Base-by-base conservation (phyloP, 2,329 filamentous ascomycete genomes). In the Cytospora schulzeri region DNA sequence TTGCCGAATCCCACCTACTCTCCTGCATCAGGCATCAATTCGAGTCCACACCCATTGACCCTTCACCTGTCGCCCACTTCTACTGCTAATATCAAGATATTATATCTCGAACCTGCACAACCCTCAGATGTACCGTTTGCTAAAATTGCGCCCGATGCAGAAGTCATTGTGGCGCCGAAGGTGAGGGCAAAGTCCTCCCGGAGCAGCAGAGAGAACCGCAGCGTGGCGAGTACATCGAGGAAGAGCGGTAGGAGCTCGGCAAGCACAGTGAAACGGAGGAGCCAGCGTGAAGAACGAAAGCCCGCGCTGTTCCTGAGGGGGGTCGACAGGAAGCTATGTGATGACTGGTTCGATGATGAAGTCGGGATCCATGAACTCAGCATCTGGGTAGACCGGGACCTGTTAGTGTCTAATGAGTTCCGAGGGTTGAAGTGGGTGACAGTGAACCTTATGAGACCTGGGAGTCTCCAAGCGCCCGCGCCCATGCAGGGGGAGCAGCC, bases 101-200 rank as follows among this genome's bases (percentile, higher is more conserved):
- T 92, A 8, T 93, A 92, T 1, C 81, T 99, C n/a, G 87, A 90
- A 1, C 95, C 95, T 1, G 81, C 87, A 0, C 87, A 88, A 4
- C 76, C 90, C 1, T 80, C 86, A 2, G 85, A 88, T 57, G 84
- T 87, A 1, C 84, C 91, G 0, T 99, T 99, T 74, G 92, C 91
- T 29, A 98, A 97, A 76, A 91, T 99, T 58, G 91, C 92, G 0
- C 91, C 93, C 0, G 93, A 98, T 74, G 94, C 94, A 26, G 95
- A 99, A 77, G 93, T 99, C 57, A 96, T 98, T 69, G 95, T 99
- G 66, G 95, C 95, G 4, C 95, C 95, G 0, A 99, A 99, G 79
- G 90, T 89, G 29, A 86, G 94, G 62, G 83, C 90, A 51, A 93
- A 91, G 74, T 79, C 83, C 38, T 81, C 87, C 4, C 85, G 88